A percentile compares a stretch with the other conserved stretches of the same genome.
Evolutionary conservation across 768 basidiomycete genomes (phyloP).

Genomic region (Mrakia gelida): DNA sequence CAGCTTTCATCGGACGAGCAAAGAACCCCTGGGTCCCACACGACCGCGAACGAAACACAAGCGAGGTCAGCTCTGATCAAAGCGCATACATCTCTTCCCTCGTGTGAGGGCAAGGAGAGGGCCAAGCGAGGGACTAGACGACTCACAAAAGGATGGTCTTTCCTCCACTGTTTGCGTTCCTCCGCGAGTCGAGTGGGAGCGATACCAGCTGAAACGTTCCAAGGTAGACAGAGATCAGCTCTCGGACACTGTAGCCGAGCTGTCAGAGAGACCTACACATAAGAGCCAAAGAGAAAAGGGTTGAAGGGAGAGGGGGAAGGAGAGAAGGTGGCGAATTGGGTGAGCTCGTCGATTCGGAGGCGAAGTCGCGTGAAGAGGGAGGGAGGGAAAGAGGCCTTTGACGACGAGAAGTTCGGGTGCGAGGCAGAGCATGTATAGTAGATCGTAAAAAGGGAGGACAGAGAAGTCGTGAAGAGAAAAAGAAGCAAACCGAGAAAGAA

Average conservation of each 20-base stretch:
- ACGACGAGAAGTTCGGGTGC: not conserved
- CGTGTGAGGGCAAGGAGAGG: not conserved
- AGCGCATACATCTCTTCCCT: not conserved
- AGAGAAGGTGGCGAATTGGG: not conserved
- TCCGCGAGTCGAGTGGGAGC: conserved; percentile 88
- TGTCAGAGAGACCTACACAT: not conserved
- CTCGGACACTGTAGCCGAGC: no score
- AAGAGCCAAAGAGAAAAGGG: not conserved
- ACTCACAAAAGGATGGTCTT: conserved; percentile 90
- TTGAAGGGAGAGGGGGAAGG: not conserved
- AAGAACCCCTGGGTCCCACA: conserved; percentile 76
- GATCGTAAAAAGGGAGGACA: no score
- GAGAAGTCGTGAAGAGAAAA: no score
- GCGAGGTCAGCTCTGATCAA: not conserved
- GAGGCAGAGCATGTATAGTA: no score
- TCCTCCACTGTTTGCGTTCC: conserved; percentile 98
- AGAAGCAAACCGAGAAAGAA: not conserved
- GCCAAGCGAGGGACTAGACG: conserved; percentile 45
- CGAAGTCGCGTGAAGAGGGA: not conserved
- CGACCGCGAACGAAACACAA: not conserved
- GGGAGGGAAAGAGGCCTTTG: no score
- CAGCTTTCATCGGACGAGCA: conserved; percentile 82
- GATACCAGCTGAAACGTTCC: conserved; percentile 63
- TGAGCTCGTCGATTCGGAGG: not conserved
- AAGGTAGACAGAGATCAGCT: not conserved